A percentile compares a stretch with the other conserved stretches of the same genome.
These are phyloP conservation scores for Aspergillus arachidicola DNA, from an alignment of 2,329 filamentous ascomycete genomes.

Conservation along the genomic window DNA sequence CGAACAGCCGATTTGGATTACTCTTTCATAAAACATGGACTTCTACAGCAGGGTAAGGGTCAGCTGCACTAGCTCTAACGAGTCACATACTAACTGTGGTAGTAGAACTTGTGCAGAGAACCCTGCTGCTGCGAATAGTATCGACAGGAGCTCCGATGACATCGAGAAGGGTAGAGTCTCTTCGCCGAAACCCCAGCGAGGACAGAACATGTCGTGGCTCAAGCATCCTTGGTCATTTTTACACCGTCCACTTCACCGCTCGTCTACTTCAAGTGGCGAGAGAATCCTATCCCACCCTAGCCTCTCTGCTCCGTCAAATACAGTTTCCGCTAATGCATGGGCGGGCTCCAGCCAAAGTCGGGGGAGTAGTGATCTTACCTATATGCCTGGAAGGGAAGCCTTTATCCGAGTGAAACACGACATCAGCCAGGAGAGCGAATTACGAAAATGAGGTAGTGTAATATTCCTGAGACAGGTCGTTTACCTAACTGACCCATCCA, in stretches of 20 bases:
- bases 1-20: constrained; percentile 31
- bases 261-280: constrained; percentile 3
- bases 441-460: constrained; percentile 20
- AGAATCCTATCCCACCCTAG: constrained; percentile 18
- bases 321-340: constrained; percentile 36
- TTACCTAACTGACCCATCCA: background rate
- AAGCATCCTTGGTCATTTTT: constrained; percentile 17
- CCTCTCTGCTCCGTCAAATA: constrained; percentile 25
- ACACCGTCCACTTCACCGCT: constrained; percentile 11
- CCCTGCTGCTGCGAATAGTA: constrained; percentile 2
- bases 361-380: constrained; percentile 25
- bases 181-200: background rate
- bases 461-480: background rate
- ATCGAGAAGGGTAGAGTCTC: constrained; percentile 25
- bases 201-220: constrained; percentile 14
- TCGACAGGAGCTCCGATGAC: constrained; percentile 15
- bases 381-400: constrained; percentile 15
- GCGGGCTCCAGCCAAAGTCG: constrained; percentile 29
- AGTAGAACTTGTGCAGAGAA: constrained; percentile 12
- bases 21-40: constrained; percentile 27
- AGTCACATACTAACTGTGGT: constrained; percentile 4
- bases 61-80: background rate
- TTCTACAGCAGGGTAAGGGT: constrained; percentile 21
- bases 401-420: constrained; percentile 38
- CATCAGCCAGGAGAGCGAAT: constrained; percentile 36